Evolutionary conservation across 2,329 filamentous ascomycete species (phyloP), one percentile per base, ranked within the genome.

Genomic region (Teratosphaeria viscida): DNA sequence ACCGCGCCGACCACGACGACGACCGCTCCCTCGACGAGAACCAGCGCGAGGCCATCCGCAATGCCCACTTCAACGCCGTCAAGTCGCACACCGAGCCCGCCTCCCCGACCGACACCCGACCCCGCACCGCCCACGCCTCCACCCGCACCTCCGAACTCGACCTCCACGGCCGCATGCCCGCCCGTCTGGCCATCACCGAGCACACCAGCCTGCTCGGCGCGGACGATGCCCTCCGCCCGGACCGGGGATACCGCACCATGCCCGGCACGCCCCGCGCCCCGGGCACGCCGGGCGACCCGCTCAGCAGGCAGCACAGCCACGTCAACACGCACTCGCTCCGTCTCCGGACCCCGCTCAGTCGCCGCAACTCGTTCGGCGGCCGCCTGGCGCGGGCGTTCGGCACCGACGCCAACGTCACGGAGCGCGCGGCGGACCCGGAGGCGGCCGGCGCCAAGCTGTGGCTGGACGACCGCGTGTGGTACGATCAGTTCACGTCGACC

Each of bases 401-500:
- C 12, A 63, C 60, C 14, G 64, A 67, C 56, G 59, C 60, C 34
- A 60, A 61, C 34, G 61, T 60, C 57, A 57, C 59, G 55, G 61
- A 56, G 49, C 57, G 39, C 43, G 58, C 59, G 43, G 43, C n/a
- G 19, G 81, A 80, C 62, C 76, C 86, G 74, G 74, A 79, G 62
- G 85, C 87, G 63, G 86, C 85, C 55, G 88, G 86, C 68, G 77
- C 80, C 37, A 86, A 84, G 4, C 75, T 88, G 10, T 86, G 85
- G 66, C 78, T 86, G 56, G 89, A 96, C 70, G 91, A 97, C 66
- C 86, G 94, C 61, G 88, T 95, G 10, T 97, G 94, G 94, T 97
- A 97, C 75, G 94, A 99, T 77, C 94, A 99, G 75, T 96, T 96
- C 70, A 96, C 91, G 5, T 95, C 90, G 6, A 96, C 90, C 59